These are phyloP conservation scores for Angophora floribunda DNA, from an alignment of 345 rosid species.

Conservation along the genomic window DNA sequence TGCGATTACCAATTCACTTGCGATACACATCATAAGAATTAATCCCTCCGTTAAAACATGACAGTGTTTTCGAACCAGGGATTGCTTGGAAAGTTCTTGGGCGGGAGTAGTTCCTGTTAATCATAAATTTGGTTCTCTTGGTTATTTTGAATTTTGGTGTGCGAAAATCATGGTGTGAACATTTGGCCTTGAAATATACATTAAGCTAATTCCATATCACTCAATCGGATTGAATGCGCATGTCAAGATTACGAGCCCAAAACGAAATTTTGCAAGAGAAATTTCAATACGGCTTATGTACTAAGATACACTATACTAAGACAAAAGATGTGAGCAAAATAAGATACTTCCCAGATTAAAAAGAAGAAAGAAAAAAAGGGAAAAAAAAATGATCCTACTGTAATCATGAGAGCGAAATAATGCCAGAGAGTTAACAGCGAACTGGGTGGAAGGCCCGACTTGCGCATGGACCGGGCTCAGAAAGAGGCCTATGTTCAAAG, in stretches of 20 bases:
- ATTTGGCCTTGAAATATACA: background rate
- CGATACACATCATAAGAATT: too few relatives aligned
- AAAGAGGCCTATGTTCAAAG: background rate
- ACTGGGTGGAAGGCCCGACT: background rate
- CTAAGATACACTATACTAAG: background rate
- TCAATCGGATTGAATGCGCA: background rate
- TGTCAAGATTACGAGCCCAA: background rate
- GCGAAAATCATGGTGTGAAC: too few relatives aligned
- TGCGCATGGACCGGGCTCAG: background rate
- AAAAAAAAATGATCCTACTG: background rate
- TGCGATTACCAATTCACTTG: background rate
- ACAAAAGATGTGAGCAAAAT: background rate
- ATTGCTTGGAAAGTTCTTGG: background rate
- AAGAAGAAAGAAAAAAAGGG: too few relatives aligned
- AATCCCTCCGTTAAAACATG: background rate
- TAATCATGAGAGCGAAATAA: accelerated
- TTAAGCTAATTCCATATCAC: background rate
- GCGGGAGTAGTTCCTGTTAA: too few relatives aligned
- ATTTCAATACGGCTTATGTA: accelerated
- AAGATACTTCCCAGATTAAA: background rate
- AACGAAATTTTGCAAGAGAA: background rate
- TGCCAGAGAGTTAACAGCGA: background rate
- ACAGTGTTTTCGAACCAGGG: too few relatives aligned
- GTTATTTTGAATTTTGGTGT: too few relatives aligned
- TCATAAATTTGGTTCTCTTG: too few relatives aligned